Evolutionary conservation across 2,329 filamentous ascomycete genomes (phyloP), one percentile per base, ranked within the genome.

Genomic region (Ascochyta fabae): DNA sequence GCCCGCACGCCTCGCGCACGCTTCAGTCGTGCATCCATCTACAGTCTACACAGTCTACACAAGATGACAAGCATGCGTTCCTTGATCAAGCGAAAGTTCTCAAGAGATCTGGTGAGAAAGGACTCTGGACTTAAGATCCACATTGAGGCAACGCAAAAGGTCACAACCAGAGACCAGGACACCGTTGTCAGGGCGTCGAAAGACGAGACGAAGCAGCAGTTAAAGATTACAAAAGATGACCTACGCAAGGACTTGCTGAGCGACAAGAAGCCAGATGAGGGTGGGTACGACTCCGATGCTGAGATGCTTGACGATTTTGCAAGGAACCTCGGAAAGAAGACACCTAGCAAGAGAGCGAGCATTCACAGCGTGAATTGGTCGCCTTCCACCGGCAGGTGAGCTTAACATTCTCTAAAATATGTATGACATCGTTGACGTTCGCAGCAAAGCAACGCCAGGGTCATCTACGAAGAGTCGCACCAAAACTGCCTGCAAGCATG

Each of bases 221-320:
- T 75, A 22, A 65, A 64, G 22, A 65, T 73, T 51, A 74, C 66
- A 10, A 74, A 74, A 44, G 48, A 66, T 3, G 60, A 71, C 46
- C 45, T 75, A 6, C 64, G 63, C 10, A 74, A 70, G n/a, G 61
- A 75, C 22, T 55, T 76, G 2, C 56, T 75, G 3, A 72, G 66
- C 40, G 63, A 72, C 53, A 71, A 69, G 58, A 65, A 60, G 44
- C 65, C 69, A 6, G 62, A 66, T 24, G 65, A 75, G 41, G 73
- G 73, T 7, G 72, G 72, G 12, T 77, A 76, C 38, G 75, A 78
- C 52, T 64, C 68, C 12, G 76, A 78, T 61, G 75, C 75, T 27
- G 53, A 70, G 50, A 59, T 70, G 23, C 53, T 78, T 13, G 66
- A 71, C 41, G 71, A 74, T 33, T 59, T 74, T 29, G 70, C 67